A percentile compares a stretch with the other conserved stretches of the same genome.
Conservation (phyloP, 805 yeast species). For the Hagleromyces aurorensis region DNA sequence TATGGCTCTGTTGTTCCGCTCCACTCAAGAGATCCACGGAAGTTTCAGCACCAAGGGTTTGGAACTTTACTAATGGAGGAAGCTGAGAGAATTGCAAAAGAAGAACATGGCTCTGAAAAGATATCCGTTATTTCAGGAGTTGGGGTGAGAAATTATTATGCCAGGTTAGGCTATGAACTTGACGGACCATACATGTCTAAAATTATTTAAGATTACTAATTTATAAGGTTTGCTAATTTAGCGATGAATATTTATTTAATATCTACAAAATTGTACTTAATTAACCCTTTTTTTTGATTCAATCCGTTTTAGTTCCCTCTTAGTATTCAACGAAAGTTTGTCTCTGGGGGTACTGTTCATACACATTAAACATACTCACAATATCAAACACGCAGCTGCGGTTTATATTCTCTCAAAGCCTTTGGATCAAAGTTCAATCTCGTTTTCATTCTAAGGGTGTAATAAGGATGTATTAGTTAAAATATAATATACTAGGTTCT, state of each 20-base stretch:
- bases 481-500: too few species aligned
- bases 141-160: slow-evolving; percentile 94
- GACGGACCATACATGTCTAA: slow-evolving; percentile 99
- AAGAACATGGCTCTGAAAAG: slow-evolving; percentile 88
- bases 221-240: not conserved
- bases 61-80: slow-evolving; percentile 98
- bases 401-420: too few species aligned
- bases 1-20: slow-evolving; percentile 96
- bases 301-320: not conserved
- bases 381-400: too few species aligned
- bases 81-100: slow-evolving; percentile 91
- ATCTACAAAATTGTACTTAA: too few species aligned
- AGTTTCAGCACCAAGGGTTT: slow-evolving; percentile 98
- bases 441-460: too few species aligned
- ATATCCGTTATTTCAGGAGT: slow-evolving; percentile 95
- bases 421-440: too few species aligned
- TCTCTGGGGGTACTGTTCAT: too few species aligned
- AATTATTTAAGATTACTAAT: slow-evolving; percentile 14
- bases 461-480: too few species aligned
- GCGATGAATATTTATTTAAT: too few species aligned
- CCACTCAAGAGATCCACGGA: slow-evolving; percentile 93
- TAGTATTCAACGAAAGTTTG: too few species aligned
- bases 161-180: slow-evolving; percentile 78
- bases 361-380: too few species aligned
- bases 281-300: too few species aligned